Base-by-base conservation (phyloP, 2,329 filamentous ascomycete species). In the Alternaria tenuissima region DNA sequence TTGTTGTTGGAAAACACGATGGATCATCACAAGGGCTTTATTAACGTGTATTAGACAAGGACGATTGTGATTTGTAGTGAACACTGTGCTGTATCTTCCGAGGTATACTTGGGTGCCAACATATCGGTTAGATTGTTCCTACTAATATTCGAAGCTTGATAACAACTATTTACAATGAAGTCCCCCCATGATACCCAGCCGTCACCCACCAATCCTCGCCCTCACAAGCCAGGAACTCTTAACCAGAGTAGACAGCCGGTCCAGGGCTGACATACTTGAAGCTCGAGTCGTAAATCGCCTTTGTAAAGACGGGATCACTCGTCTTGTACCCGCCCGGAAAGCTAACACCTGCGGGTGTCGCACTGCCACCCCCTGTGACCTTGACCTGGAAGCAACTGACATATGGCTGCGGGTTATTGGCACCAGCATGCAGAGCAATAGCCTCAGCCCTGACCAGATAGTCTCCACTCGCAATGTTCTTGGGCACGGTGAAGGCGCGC, bases 331-430 rank as follows among this genome's bases (percentile, higher is more conserved):
- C 76, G 34, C 75, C 76, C 18, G 76, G 76, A 66, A 78, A 78
- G 8, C 59, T 65, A 20, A 78, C 76, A 59, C 76, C 76, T 38
- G 63, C 28, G 0, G 76, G 76, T 28, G 55, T 77, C 7, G 75
- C 75, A 51, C 65, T 72, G 14, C 76, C 76, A 7, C 74, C 74
- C 7, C 71, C 71, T 1, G 70, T 76, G 12, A 79, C 76, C 68
- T 74, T 78, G 53, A 79, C 74, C 69, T 79, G 76, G 66, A 77
- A 77, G 70, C 76, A 78, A 9, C 64, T 64, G 4, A 78, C 75
- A 46, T 77, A 78, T 2, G 76, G 76, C 62, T 78, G 76, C 11
- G 72, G 68, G 18, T 72, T 61, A 0, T 65, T 65, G 2, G 68
- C 73, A 48, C 76, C 76, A 46, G 74, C 74, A 44, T 78, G 76